Base-by-base conservation (phyloP, 352 stramenopile genomes). In the Phytophthora hybrid region DNA sequence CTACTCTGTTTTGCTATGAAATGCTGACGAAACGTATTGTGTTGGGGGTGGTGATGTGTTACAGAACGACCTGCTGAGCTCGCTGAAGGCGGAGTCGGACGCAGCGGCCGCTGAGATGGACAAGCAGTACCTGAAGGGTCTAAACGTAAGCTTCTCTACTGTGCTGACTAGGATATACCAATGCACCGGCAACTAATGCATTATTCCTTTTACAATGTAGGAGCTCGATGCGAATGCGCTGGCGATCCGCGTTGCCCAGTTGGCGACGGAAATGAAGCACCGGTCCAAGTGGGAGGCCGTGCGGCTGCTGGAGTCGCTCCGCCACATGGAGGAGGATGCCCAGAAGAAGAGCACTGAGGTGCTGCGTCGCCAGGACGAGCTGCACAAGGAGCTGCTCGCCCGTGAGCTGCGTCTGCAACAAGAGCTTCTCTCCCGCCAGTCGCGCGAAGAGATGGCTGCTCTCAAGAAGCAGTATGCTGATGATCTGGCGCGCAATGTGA, bases 231-330 rank as follows among this genome's bases (percentile, higher is more conserved):
- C 85, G 19, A 89, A 91, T 53, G 78, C 82, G 49, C 67, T 95
- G n/a, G 82, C 85, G 9, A 88, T 95, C 56, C 88, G 88, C 31
- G 85, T 95, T 23, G 87, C 88, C 3, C 88, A 95, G 62, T 64
- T 95, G 21, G 83, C 87, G 59, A 94, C 87, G 4, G 88, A 95
- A 76, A 95, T 95, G 88, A 95, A 95, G 84, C 85, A 95, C 76
- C 88, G 88, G 19, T 90, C 88, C 18, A 93, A 95, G 71, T 95
- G 88, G 88, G 88, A 95, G 69, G 86, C 88, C 31, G 84, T 93
- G 51, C 84, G 87, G 49, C 63, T 95, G 44, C 59, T 93, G 23
- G 88, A 95, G 60, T 87, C 88, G 18, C 70, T 95, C 55, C 83
- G 82, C 9, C 85, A 83, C 61, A 94, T 95, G 88, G 86, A 95